phyloP scores from a whole-genome alignment of 2,329 filamentous ascomycete species.

The Leptosphaerulina australis region DNA sequence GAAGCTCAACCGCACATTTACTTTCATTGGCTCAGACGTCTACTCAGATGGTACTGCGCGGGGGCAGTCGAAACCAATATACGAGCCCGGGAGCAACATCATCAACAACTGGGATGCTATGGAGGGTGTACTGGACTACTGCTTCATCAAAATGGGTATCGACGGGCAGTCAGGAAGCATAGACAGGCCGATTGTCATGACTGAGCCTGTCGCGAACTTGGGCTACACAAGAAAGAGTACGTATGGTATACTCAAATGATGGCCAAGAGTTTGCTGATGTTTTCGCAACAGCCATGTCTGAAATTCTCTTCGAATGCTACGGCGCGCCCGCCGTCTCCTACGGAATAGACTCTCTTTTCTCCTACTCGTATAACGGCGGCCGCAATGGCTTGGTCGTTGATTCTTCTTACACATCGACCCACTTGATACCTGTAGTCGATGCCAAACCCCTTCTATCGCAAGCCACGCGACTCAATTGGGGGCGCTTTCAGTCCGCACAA shows the following conservation, averaged over 20 bases:
- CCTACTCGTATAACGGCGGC: slow-evolving; percentile 90
- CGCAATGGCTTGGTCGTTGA: slow-evolving; percentile 86
- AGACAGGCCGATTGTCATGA: slow-evolving; percentile 90
- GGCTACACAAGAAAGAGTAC: slow-evolving; percentile 85
- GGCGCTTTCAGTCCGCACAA: slow-evolving; percentile 85
- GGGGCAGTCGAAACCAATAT: slow-evolving; percentile 87
- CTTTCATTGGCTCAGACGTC: slow-evolving; percentile 89
- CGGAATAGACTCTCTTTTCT: slow-evolving; percentile 96
- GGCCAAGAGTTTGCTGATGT: slow-evolving; percentile 33
- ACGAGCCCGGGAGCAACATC: slow-evolving; percentile 87
- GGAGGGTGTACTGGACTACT: slow-evolving; percentile 92
- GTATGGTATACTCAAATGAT: slow-evolving; percentile 39
- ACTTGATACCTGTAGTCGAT: slow-evolving; percentile 91
- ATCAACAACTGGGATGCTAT: slow-evolving; percentile 98
- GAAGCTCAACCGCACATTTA: slow-evolving; percentile 89
- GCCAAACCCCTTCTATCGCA: slow-evolving; percentile 83
- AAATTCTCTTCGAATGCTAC: slow-evolving; percentile 97
- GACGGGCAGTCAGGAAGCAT: slow-evolving; percentile 75
- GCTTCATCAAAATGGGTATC: slow-evolving; percentile 91
- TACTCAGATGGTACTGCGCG: slow-evolving; percentile 93
- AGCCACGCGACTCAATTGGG: slow-evolving; percentile 92
- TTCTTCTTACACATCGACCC: slow-evolving; percentile 90
- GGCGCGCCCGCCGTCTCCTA: slow-evolving; percentile 86
- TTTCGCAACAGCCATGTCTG: slow-evolving; percentile 77
- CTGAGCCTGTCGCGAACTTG: slow-evolving; percentile 90